phyloP scores from a whole-genome alignment of 2,329 filamentous ascomycete genomes.

The Scedosporium apiospermum region DNA sequence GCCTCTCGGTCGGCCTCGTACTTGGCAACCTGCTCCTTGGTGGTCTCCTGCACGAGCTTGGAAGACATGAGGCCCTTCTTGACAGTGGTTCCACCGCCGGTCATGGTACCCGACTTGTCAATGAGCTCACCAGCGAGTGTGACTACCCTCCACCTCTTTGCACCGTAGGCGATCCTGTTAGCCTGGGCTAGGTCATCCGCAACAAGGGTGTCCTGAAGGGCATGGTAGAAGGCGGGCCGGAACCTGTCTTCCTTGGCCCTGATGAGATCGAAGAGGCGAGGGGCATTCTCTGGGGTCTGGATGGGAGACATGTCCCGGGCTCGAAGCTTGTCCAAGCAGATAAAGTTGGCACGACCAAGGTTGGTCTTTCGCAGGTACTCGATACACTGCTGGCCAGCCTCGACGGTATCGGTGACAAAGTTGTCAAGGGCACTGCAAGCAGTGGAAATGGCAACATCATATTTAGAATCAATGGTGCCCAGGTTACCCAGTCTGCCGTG shows the following conservation, averaged over 20 bases:
- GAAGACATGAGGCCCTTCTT: constrained; percentile 95
- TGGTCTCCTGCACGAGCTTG: constrained; percentile 79
- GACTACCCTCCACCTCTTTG: constrained; percentile 89
- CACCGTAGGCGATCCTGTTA: constrained; percentile 92
- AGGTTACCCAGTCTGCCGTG: constrained; percentile 91
- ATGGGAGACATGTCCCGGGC: constrained; percentile 69
- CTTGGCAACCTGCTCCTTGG: constrained; percentile 79
- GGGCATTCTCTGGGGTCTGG: constrained; percentile 83
- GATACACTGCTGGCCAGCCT: constrained; percentile 95
- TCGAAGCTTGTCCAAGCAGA: constrained; percentile 82
- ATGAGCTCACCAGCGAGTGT: constrained; percentile 93
- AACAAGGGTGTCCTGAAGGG: constrained; percentile 89
- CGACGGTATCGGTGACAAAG: constrained; percentile 92
- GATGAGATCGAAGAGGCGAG: constrained; percentile 86
- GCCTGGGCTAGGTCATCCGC: constrained; percentile 90
- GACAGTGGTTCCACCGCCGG: constrained; percentile 83
- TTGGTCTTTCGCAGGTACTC: constrained; percentile 97
- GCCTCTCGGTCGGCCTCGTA: constrained; percentile 80
- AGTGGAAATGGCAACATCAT: constrained; percentile 96
- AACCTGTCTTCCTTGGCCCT: constrained; percentile 83
- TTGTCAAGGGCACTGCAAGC: constrained; percentile 88
- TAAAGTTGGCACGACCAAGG: constrained; percentile 92
- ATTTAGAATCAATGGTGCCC: constrained; percentile 85
- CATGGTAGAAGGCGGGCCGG: constrained; percentile 85
- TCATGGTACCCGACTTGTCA: constrained; percentile 98